Evolutionary conservation across 306 rosid genomes (phyloP).

Genomic region (Pyrus betulifolia): DNA sequence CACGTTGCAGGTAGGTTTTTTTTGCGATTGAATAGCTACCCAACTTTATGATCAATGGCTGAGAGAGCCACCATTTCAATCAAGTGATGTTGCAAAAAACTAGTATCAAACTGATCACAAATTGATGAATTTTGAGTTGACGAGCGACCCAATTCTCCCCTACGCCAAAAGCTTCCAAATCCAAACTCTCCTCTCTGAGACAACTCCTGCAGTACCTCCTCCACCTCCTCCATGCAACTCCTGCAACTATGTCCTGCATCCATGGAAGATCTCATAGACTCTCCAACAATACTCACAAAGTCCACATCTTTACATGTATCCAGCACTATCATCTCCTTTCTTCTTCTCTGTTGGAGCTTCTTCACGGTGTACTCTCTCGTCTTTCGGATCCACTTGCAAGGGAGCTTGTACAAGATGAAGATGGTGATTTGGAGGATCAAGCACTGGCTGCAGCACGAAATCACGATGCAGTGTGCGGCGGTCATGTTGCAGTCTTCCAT

Average conservation of each 20-base stretch:
- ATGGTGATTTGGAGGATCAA: conserved; percentile 56
- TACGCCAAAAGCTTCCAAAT: conserved; percentile 83
- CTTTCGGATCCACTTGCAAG: conserved; percentile 40
- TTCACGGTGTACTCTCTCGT: conserved; percentile 50
- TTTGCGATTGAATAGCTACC: neutral
- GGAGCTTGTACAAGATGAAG: conserved; percentile 55
- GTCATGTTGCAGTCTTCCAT: conserved; percentile 72
- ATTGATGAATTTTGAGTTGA: conserved; percentile 13
- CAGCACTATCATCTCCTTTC: conserved; percentile 8
- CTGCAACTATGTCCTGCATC: conserved; percentile 10
- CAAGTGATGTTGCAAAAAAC: conserved; percentile 31
- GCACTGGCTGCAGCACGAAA: conserved; percentile 90
- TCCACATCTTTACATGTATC: conserved; percentile 14
- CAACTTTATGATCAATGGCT: conserved; percentile 8
- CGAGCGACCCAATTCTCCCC: conserved; percentile 8
- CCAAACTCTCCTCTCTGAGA: conserved; percentile 58
- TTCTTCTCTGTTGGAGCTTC: conserved; percentile 35
- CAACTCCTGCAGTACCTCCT: conserved; percentile 59
- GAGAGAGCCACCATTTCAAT: conserved; percentile 35
- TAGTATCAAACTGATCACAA: conserved; percentile 5
- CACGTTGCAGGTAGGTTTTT: neutral
- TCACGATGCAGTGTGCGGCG: conserved; percentile 63
- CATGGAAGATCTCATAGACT: conserved; percentile 23
- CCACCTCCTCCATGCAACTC: conserved; percentile 67
- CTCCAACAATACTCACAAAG: conserved; percentile 26